Evolutionary conservation across 192 early-diverging fungal species (phyloP).

Genomic region (Oehlia diaphana): DNA sequence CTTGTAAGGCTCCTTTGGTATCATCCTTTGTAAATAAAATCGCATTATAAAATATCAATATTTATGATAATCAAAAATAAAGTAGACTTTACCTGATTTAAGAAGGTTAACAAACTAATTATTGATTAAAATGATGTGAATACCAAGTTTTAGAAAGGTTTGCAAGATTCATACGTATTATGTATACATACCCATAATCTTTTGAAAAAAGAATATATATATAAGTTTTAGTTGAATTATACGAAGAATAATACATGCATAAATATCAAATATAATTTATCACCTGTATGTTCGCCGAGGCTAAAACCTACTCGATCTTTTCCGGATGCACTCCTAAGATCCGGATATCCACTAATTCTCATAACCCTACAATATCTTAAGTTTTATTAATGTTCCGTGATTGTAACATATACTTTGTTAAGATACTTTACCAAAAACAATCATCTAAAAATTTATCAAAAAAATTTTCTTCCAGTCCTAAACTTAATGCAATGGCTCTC

Average conservation of each 20-base stretch:
- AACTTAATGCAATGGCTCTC: conserved; percentile 50
- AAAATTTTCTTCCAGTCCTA: conserved; percentile 44
- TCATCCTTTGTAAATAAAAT: conserved; percentile 33
- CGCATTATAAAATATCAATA: neutral
- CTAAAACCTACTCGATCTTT: conserved; percentile 36
- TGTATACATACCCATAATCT: conserved; percentile 26
- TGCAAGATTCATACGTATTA: neutral
- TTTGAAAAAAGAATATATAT: neutral
- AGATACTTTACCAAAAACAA: conserved; percentile 33
- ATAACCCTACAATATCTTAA: conserved; percentile 34
- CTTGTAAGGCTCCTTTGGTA: conserved; percentile 51
- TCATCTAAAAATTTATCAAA: conserved; percentile 33
- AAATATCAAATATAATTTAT: neutral
- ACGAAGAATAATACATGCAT: too few species aligned
- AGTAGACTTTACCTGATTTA: conserved; percentile 34
- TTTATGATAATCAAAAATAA: neutral
- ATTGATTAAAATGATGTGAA: neutral
- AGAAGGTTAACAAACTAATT: conserved; percentile 47
- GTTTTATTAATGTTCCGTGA: neutral
- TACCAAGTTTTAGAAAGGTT: neutral
- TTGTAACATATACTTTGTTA: too few species aligned
- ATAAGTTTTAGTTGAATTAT: too few species aligned
- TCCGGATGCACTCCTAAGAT: conserved; percentile 21
- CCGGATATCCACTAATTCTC: conserved; percentile 42
- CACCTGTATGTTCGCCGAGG: conserved; percentile 58